Base-by-base conservation (phyloP, 345 rosid genomes). In the Salix udensis region DNA sequence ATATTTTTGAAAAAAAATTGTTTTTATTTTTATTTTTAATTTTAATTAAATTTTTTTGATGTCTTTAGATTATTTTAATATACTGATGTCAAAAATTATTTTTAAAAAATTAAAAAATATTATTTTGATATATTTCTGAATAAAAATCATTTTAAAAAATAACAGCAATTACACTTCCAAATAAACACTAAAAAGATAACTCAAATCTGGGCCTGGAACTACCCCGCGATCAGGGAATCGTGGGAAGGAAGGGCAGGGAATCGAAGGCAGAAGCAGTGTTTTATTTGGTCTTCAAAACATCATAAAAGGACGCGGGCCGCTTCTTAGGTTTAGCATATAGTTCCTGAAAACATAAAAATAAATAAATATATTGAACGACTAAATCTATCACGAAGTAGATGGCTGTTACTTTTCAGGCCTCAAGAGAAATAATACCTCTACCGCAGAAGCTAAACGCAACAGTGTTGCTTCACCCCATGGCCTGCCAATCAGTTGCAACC, bases 381-480 rank as follows among this genome's bases (percentile, higher is more conserved):
- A 71, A 26, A 30, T 13, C 53, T 6, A 50, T 74, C 12, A 12
- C 4, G 2, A 24, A 13, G 31, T 6, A 2, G 39, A n/a, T 61
- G 19, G 65, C n/a, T n/a, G 7, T 60, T 65, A 68, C 36, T 40
- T 67, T 42, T 16, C 31, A 24, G 42, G 28, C 7, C 16, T 18
- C 36, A 36, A 19, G 55, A 37, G 31, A 30, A 67, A 48, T 14
- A 53, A 26, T 79, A 91, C 97, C 95, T 89, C 97, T 8, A 91
- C 72, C 34, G 92, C 94, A 74, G 88, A 80, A 75, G 97, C 95
- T 73, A 93, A 82, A 69, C 82, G 89, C 68, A 93, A 79, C 67
- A 91, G 50, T 46, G 95, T 85, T 72, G 95, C 97, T 84, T 93
- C 98, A 12, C 86, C 91, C 98, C 97, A 91, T 53, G 98, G 97